A percentile compares a stretch with the other conserved stretches of the same genome.
phyloP scores from a whole-genome alignment of 441 rosid species.

The Gossypium davidsonii region DNA sequence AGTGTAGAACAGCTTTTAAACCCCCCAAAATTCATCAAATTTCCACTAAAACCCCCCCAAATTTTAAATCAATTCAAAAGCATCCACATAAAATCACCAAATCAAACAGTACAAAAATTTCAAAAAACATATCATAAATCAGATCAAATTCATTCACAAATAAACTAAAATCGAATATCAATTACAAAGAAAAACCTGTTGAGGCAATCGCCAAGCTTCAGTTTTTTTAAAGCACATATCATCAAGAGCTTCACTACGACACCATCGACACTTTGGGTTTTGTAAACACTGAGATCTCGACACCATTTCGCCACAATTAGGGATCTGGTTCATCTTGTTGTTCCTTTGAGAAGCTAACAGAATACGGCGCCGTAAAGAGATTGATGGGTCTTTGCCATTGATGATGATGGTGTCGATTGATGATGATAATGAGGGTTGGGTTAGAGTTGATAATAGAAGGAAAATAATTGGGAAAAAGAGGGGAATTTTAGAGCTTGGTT shows the following conservation, averaged over 20 bases:
- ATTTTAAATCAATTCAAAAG: neutral
- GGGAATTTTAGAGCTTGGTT: constrained; percentile 8
- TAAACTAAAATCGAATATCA: neutral
- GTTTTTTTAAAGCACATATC: constrained; percentile 62
- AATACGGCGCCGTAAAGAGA: constrained; percentile 27
- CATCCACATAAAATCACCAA: neutral
- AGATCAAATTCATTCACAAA: neutral
- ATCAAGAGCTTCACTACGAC: constrained; percentile 69
- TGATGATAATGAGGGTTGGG: constrained; percentile 16
- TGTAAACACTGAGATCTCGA: constrained; percentile 58
- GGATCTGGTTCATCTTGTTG: constrained; percentile 29
- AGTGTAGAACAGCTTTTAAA: too few relatives aligned
- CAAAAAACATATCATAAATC: neutral
- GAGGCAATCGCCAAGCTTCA: constrained; percentile 72
- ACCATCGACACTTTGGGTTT: constrained; percentile 72
- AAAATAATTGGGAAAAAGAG: constrained; percentile 18
- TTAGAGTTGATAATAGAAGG: constrained; percentile 14
- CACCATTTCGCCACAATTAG: constrained; percentile 46
- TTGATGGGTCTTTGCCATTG: neutral
- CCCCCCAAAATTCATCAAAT: neutral
- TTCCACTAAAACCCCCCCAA: neutral
- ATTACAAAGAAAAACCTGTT: constrained; percentile 63
- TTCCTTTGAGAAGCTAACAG: constrained; percentile 29
- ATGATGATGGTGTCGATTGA: neutral
- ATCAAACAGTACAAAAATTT: neutral